A percentile compares a stretch with the other conserved stretches of the same genome.
phyloP scores from a whole-genome alignment of 208 protist genomes.

The Leishmania turanica region DNA sequence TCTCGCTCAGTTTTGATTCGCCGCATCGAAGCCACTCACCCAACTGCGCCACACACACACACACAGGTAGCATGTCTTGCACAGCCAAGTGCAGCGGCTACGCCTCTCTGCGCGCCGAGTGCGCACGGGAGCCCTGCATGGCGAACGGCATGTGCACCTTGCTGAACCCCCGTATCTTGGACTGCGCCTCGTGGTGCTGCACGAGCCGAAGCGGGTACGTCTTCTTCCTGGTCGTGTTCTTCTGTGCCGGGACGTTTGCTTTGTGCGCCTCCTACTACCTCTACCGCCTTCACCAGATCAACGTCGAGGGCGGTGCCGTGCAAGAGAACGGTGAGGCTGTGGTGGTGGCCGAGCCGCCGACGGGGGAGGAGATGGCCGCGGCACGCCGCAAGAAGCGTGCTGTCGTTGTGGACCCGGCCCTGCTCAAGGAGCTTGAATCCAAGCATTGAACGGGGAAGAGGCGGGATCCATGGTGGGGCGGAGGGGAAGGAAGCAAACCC shows the following conservation, averaged over 20 bases:
- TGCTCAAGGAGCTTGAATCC: conserved; percentile 51
- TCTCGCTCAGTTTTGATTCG: background rate
- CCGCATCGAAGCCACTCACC: background rate
- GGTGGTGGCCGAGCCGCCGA: conserved; percentile 29
- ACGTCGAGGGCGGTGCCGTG: conserved; percentile 70
- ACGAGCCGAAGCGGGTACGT: conserved; percentile 60
- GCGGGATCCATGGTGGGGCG: background rate
- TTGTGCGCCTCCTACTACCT: conserved; percentile 75
- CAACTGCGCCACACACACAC: background rate
- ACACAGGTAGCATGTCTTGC: conserved; percentile 42
- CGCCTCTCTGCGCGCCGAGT: conserved; percentile 71
- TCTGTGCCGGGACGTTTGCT: conserved; percentile 68
- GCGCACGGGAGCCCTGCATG: conserved; percentile 73
- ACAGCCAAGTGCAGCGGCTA: conserved; percentile 66
- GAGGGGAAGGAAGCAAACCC: background rate
- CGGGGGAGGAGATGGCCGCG: conserved; percentile 36
- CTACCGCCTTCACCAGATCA: conserved; percentile 72
- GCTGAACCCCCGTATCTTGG: conserved; percentile 34
- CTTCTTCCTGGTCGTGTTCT: conserved; percentile 82
- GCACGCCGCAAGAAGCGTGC: conserved; percentile 55
- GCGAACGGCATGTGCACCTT: conserved; percentile 69
- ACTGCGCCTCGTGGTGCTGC: conserved; percentile 86
- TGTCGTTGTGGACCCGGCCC: conserved; percentile 55
- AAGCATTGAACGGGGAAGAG: conserved; percentile 1
- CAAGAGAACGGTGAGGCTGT: conserved; percentile 52